These are phyloP conservation scores for Friedmanniomyces endolithicus DNA, from an alignment of 495 filamentous ascomycete species.

Conservation along the genomic window DNA sequence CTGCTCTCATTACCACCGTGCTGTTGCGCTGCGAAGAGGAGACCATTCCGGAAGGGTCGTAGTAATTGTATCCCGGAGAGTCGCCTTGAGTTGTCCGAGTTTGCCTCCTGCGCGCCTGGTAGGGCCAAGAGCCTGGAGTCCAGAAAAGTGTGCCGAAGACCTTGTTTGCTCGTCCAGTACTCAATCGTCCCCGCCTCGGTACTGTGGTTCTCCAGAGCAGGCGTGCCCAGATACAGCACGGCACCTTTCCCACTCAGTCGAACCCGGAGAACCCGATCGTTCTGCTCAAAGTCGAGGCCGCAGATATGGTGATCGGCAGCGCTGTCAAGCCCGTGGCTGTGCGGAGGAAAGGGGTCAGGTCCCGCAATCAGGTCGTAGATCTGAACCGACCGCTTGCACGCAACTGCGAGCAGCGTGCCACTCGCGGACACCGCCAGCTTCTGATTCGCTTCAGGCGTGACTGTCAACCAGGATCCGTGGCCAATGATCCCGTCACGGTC, in stretches of 20 bases:
- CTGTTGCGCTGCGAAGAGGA: constrained; percentile 11
- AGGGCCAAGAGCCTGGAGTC: constrained; percentile 7
- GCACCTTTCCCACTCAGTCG: constrained; percentile 13
- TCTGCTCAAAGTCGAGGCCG: constrained; percentile 15
- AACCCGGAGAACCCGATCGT: constrained; percentile 11
- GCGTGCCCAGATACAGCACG: constrained; percentile 18
- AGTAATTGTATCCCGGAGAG: constrained; percentile 13
- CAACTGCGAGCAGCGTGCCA: constrained; percentile 14
- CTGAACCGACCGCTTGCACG: constrained; percentile 15
- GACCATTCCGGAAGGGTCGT: constrained; percentile 4
- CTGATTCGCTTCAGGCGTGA: not conserved
- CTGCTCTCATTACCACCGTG: constrained; percentile 6
- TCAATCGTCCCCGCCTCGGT: not conserved
- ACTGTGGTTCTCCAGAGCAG: not conserved
- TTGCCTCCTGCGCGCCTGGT: not conserved
- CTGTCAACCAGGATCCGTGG: constrained; percentile 15
- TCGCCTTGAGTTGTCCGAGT: not conserved
- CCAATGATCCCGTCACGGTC: constrained; percentile 13
- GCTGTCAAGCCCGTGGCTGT: no score
- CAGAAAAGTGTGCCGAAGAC: constrained; percentile 7
- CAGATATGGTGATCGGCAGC: constrained; percentile 15
- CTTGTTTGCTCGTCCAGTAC: constrained; percentile 12
- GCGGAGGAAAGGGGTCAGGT: no score
- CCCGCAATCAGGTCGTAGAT: constrained; percentile 13
- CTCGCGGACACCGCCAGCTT: constrained; percentile 14